Base-by-base conservation (phyloP, 768 basidiomycete species). In the Trametes villosa region DNA sequence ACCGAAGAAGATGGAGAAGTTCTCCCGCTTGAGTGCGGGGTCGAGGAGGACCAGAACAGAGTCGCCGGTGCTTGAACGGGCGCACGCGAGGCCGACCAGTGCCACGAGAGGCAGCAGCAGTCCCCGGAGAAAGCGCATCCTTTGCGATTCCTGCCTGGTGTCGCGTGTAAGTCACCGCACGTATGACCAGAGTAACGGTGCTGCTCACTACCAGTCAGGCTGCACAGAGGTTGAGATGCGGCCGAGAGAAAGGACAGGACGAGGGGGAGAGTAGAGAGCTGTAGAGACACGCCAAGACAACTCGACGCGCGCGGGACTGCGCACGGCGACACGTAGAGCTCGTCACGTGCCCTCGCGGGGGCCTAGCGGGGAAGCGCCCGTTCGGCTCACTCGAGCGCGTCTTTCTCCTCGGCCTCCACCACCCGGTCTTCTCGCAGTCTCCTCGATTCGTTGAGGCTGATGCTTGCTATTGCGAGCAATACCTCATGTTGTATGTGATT, bases 21-120 rank as follows among this genome's bases (percentile, higher is more conserved):
- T 81, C 13, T 77, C 75, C 72, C 81, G 83, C 68, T 84, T 79
- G n/a, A 88, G 75, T 31, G 77, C 78, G 1, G 87, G 83, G 71
- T 98, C 94, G 33, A 96, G 79, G 15, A 96, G 81, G 46, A 97
- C 90, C 15, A 98, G 83, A 18, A 97, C 90, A 29, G 86, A 88
- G 74, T 89, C 81, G 15, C 91, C 92, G 11, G 87, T 79, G 75
- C 91, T 92, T n/a, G 92, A 93, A 68, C 57, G 51, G 30, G 62
- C 62, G 20, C 53, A 54, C 47, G 62, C 57, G 48, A 63, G 33
- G 53, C 44, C 49, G 27, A 36, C 57, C 24, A 63, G 40, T 49
- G 62, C 57, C 46, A 59, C 57, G 47, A 63, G 46, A 13, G 62
- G 53, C 46, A 63, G 53, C 45, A 63, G 57, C 52, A 63, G 48